phyloP scores from a whole-genome alignment of 208 protist species.

The Plasmodiophora brassicae region DNA sequence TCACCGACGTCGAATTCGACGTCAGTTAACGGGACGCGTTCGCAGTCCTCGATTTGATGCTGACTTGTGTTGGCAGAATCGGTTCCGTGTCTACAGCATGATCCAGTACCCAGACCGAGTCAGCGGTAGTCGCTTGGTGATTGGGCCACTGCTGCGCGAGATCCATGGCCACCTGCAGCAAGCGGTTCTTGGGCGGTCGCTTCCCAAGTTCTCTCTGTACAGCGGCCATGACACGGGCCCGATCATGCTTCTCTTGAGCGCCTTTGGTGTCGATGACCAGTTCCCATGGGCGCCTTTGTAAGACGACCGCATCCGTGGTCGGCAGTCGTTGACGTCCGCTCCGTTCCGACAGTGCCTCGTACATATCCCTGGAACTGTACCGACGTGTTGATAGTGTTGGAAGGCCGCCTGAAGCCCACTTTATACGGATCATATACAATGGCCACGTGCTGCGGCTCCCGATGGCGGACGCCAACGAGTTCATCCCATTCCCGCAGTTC shows the following conservation, averaged over 20 bases:
- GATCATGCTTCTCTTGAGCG: conserved; percentile 25
- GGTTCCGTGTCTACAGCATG: neutral
- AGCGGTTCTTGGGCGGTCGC: neutral
- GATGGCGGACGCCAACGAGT: neutral
- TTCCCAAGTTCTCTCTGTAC: neutral
- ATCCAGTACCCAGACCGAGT: neutral
- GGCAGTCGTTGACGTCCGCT: neutral
- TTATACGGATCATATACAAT: neutral
- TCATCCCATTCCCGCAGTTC: neutral
- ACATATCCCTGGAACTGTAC: conserved; percentile 12
- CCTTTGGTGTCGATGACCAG: neutral
- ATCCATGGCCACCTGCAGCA: neutral
- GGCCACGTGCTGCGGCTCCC: neutral
- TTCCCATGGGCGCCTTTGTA: conserved; percentile 14
- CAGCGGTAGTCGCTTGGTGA: neutral
- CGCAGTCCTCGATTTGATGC: neutral
- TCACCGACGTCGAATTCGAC: neutral
- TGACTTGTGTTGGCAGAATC: neutral
- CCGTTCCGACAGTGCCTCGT: neutral
- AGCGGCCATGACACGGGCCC: conserved; percentile 11
- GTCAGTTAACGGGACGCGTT: neutral
- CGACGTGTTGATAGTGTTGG: too few species aligned
- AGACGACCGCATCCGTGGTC: neutral
- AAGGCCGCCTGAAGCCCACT: neutral
- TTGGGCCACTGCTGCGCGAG: conserved; percentile 7